These are phyloP conservation scores for Suillus sp. DNA, from an alignment of 768 basidiomycete species.

Conservation along the genomic window DNA sequence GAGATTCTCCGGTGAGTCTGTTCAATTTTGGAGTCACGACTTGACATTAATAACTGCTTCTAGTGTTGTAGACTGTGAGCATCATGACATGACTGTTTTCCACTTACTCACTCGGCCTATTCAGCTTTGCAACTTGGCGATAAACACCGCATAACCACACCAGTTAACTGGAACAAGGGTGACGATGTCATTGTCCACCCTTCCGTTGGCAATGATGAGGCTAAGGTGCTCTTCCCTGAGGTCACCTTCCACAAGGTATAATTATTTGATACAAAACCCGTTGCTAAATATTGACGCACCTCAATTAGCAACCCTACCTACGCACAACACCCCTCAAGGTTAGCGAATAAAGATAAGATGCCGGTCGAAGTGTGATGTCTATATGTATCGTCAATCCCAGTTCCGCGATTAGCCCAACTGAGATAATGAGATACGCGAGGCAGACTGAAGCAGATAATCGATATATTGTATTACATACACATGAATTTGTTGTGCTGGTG, in stretches of 20 bases:
- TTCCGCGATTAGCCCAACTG: not conserved
- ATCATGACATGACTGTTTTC: slow-evolving; percentile 16
- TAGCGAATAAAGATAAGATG: slow-evolving; percentile 16
- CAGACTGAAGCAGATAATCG: not conserved
- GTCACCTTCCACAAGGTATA: slow-evolving; percentile 77
- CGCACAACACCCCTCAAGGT: slow-evolving; percentile 67
- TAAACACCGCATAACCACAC: slow-evolving; percentile 82
- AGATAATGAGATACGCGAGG: slow-evolving; percentile 1
- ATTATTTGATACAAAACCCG: not conserved
- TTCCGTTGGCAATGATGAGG: slow-evolving; percentile 81
- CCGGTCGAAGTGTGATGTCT: slow-evolving; percentile 7
- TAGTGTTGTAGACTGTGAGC: slow-evolving; percentile 73
- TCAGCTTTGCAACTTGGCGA: slow-evolving; percentile 86
- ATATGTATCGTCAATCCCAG: not conserved
- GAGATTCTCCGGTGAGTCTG: slow-evolving; percentile 57
- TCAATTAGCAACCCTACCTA: slow-evolving; percentile 70
- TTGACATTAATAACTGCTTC: not conserved
- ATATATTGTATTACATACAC: slow-evolving; percentile 1
- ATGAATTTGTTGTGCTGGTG: not conserved
- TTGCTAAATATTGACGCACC: slow-evolving; percentile 5
- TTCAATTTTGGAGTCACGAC: slow-evolving; percentile 4
- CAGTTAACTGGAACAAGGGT: slow-evolving; percentile 94
- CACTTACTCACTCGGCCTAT: not conserved
- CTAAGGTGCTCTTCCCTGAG: slow-evolving; percentile 87
- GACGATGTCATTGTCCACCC: slow-evolving; percentile 95